Conservation (phyloP, 2,329 filamentous ascomycete species). For the Spiromastix sp. region DNA sequence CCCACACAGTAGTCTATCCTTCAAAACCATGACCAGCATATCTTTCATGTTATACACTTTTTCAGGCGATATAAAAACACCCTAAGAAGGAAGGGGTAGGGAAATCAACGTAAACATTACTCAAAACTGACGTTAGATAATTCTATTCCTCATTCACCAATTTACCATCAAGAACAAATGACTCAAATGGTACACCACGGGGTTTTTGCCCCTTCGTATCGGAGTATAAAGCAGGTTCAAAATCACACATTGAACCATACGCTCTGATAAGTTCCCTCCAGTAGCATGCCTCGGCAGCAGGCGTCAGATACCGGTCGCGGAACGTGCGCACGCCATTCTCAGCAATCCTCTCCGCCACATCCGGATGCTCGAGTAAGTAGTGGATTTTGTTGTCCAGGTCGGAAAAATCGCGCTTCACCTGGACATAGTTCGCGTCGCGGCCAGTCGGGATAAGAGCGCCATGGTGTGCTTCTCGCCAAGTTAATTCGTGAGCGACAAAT, state of each 20-base stretch:
- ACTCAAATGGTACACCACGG: constrained; percentile 32
- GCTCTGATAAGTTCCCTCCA: constrained; percentile 39
- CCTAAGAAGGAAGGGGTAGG: too few species aligned
- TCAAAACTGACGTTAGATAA: not conserved
- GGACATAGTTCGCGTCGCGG: constrained; percentile 40
- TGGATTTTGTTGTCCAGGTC: constrained; percentile 40
- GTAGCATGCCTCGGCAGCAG: constrained; percentile 46
- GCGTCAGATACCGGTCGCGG: constrained; percentile 44
- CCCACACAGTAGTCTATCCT: too few species aligned
- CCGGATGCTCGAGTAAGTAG: constrained; percentile 33
- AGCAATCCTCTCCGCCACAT: constrained; percentile 40
- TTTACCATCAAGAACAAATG: constrained; percentile 22
- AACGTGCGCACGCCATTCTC: constrained; percentile 39
- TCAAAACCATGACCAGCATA: too few species aligned
- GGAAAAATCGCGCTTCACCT: constrained; percentile 44
- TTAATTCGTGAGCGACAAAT: constrained; percentile 38
- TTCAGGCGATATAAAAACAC: too few species aligned
- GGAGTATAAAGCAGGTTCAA: constrained; percentile 28
- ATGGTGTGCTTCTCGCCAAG: constrained; percentile 41
- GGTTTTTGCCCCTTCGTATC: constrained; percentile 19
- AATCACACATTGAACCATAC: constrained; percentile 30
- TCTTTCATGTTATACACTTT: too few species aligned
- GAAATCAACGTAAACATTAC: too few species aligned
- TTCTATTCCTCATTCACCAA: constrained; percentile 4
- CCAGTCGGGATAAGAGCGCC: constrained; percentile 36